Percentiles rank a stretch among this genome's conserved stretches.
Evolutionary conservation across 768 basidiomycete species (phyloP).

Genomic region (Suillus tomentosus): DNA sequence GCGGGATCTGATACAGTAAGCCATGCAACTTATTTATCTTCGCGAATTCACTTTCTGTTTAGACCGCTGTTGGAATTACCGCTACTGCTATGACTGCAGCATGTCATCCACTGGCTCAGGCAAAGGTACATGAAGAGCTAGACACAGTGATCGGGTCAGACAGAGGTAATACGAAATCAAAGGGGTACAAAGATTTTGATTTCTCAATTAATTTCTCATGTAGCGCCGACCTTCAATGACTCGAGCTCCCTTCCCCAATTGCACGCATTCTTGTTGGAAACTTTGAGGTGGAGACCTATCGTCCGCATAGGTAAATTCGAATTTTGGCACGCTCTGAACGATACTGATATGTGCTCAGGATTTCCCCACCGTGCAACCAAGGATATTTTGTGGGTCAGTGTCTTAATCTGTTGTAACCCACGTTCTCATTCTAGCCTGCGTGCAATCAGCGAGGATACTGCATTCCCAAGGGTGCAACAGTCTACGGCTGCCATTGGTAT

Average conservation of each 20-base stretch:
- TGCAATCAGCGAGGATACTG: constrained; percentile 33
- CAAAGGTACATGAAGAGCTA: constrained; percentile 50
- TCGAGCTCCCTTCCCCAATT: background rate
- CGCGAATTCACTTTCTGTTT: background rate
- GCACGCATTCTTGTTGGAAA: constrained; percentile 25
- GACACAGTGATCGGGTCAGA: constrained; percentile 48
- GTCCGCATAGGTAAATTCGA: constrained; percentile 28
- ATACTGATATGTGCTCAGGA: constrained; percentile 29
- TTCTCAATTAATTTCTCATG: background rate
- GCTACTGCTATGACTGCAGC: constrained; percentile 53
- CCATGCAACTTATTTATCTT: background rate
- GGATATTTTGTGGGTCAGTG: constrained; percentile 57
- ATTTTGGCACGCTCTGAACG: background rate
- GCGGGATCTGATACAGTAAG: constrained; percentile 56
- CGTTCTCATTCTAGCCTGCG: background rate
- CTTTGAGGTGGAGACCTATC: constrained; percentile 37
- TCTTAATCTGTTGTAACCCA: background rate
- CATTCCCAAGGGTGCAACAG: constrained; percentile 37
- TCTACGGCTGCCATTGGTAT: constrained; percentile 36
- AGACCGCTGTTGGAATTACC: constrained; percentile 53
- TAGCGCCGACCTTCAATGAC: background rate
- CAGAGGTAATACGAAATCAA: constrained; percentile 14
- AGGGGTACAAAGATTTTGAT: background rate
- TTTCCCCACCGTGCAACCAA: constrained; percentile 62
- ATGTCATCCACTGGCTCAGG: constrained; percentile 49